A percentile compares a stretch with the other conserved stretches of the same genome.
phyloP scores from a whole-genome alignment of 2,329 filamentous ascomycete species.

The Fusarium euwallaceae region DNA sequence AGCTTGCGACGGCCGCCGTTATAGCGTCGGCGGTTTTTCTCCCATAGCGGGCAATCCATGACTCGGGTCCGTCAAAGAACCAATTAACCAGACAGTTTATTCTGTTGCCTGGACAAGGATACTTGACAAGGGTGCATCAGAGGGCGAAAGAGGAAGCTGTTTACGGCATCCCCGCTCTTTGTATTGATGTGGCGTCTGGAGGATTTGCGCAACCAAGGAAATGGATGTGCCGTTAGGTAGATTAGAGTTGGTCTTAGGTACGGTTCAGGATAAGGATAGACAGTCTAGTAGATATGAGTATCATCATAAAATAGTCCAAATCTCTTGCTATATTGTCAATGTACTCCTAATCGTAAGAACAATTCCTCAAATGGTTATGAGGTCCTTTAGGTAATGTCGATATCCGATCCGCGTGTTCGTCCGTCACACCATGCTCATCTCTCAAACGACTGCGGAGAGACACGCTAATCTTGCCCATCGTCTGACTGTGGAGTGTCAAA shows the following conservation, averaged over 20 bases:
- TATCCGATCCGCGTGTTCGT: background rate
- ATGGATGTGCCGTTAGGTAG: background rate
- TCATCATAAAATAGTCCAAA: background rate
- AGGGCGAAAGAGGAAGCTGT: conserved; percentile 1
- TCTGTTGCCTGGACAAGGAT: background rate
- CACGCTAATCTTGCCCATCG: conserved; percentile 9
- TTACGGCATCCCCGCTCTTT: conserved; percentile 1
- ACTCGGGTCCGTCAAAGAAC: background rate
- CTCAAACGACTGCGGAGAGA: background rate
- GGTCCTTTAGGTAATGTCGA: background rate
- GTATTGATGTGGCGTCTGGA: background rate
- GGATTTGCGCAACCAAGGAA: background rate
- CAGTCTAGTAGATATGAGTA: background rate
- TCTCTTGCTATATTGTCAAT: background rate
- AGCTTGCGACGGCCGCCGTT: background rate
- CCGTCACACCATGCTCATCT: background rate
- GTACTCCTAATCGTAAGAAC: background rate
- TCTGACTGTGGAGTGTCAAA: background rate
- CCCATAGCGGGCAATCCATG: background rate
- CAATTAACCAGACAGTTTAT: background rate
- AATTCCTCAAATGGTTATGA: background rate
- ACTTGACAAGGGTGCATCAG: background rate
- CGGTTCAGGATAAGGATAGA: background rate
- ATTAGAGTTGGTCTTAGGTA: background rate
- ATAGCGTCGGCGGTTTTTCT: background rate